Base-by-base conservation (phyloP, 2,329 filamentous ascomycete species). In the Microascus cirrosus region DNA sequence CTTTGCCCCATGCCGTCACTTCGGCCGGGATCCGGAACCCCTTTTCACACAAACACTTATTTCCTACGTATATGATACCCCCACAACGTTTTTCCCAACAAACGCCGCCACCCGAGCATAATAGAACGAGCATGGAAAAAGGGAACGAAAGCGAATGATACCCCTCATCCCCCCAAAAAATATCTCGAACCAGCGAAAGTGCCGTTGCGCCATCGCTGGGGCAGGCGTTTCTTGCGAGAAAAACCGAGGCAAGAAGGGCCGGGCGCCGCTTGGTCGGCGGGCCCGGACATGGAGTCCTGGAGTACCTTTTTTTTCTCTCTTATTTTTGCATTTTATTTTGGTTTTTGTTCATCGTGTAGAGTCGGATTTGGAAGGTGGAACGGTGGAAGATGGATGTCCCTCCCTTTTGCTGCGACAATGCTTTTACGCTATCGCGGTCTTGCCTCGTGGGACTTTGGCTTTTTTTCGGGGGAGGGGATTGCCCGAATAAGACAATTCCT, bases 121-220 rank as follows among this genome's bases (percentile, higher is more conserved):
- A 58, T 50, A 51, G 39, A 57, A 51, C 15, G 7, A n/a, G 13
- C 6, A 18, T 15, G 13, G 39, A 45, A 45, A 42, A 45, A n/a
- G 10, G n/a, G 13, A n/a, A 45, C 15, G 13, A 45, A 6, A n/a
- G 15, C 32, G 62, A 60, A 70, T 71, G 72, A 74, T 74, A 74
- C 72, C 71, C 72, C 73, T 73, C 73, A 4, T 8, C 28, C 28
- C 28, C 28, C 28, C 28, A 32, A 32, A 32, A 4, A 50, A 58
- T 56, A 63, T 66, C 73, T 79, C 76, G 76, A 75, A 32, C 28
- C 76, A 73, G 75, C 73, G 75, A 79, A 67, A 79, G 76, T 78
- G 76, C 76, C 76, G 61, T 68, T 78, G 77, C 76, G 77, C 77
- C 76, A 79, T 79, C 71, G 74, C 74, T 75, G 75, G 73, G 76